Conservation (phyloP, 345 rosid genomes). For the Eucalyptus victrix region DNA sequence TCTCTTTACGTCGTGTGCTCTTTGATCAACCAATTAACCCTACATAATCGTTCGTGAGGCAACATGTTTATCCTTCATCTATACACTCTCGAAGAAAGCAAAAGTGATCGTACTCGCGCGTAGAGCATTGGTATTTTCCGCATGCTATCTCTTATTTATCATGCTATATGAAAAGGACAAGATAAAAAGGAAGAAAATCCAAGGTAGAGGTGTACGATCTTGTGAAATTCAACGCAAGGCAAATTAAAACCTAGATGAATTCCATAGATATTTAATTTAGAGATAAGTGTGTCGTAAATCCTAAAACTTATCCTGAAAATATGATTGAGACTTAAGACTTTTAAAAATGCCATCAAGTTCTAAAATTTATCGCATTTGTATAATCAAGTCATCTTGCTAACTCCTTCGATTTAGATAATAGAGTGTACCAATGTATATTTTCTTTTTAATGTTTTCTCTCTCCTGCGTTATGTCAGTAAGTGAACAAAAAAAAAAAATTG, state of each 20-base stretch:
- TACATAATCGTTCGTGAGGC: neutral
- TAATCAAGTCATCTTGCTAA: fast-evolving
- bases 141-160: neutral
- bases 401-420: fast-evolving
- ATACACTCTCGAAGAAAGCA: neutral
- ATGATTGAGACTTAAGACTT: too few species aligned
- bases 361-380: neutral
- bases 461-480: neutral
- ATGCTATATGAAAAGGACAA: neutral
- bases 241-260: neutral
- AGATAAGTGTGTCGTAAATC: neutral
- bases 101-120: neutral
- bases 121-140: neutral
- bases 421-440: neutral
- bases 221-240: neutral
- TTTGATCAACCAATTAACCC: neutral
- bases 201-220: neutral
- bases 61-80: neutral
- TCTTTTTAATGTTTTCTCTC: neutral
- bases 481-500: neutral
- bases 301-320: neutral
- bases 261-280: neutral
- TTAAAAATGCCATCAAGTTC: neutral
- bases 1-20: neutral
- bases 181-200: neutral